These are phyloP conservation scores for Vanrija humicola DNA, from an alignment of 1,284 basidiomycete species.

Conservation along the genomic window DNA sequence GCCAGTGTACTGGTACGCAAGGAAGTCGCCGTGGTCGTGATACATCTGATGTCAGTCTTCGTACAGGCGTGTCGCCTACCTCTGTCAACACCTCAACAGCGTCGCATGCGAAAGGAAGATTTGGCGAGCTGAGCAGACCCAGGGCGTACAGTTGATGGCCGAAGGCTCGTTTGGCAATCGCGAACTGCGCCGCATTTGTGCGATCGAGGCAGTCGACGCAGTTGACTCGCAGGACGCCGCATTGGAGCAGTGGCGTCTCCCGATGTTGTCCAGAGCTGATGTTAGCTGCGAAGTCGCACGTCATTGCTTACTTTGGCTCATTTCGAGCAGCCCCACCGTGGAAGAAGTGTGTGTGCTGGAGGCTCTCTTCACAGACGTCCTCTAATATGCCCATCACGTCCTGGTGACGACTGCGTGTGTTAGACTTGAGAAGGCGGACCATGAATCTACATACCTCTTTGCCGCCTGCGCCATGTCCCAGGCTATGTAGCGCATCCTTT, in stretches of 20 bases:
- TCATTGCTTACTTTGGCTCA: slow-evolving; percentile 26
- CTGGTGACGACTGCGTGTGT: slow-evolving; percentile 68
- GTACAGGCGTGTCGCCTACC: slow-evolving; percentile 12
- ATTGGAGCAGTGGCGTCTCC: slow-evolving; percentile 72
- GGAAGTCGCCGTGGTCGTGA: slow-evolving; percentile 91
- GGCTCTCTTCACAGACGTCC: slow-evolving; percentile 89
- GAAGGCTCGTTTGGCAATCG: slow-evolving; percentile 91
- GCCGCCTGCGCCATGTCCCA: slow-evolving; percentile 96
- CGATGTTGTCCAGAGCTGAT: slow-evolving; percentile 55
- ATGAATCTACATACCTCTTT: slow-evolving; percentile 51
- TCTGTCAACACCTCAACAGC: slow-evolving; percentile 96
- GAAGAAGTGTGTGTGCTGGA: slow-evolving; percentile 90
- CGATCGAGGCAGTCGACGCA: slow-evolving; percentile 96
- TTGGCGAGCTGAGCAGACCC: slow-evolving; percentile 77
- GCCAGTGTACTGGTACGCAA: slow-evolving; percentile 94
- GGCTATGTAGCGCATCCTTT: slow-evolving; percentile 85
- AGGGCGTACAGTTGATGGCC: slow-evolving; percentile 95
- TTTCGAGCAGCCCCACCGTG: slow-evolving; percentile 56
- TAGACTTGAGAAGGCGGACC: not conserved
- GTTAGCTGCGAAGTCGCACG: not conserved
- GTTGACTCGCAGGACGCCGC: slow-evolving; percentile 84
- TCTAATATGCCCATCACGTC: slow-evolving; percentile 95
- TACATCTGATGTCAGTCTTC: slow-evolving; percentile 63
- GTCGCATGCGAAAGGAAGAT: slow-evolving; percentile 85
- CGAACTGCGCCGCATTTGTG: slow-evolving; percentile 97